Evolutionary conservation across 2,329 filamentous ascomycete species (phyloP).

Genomic region (Fusarium luffae): DNA sequence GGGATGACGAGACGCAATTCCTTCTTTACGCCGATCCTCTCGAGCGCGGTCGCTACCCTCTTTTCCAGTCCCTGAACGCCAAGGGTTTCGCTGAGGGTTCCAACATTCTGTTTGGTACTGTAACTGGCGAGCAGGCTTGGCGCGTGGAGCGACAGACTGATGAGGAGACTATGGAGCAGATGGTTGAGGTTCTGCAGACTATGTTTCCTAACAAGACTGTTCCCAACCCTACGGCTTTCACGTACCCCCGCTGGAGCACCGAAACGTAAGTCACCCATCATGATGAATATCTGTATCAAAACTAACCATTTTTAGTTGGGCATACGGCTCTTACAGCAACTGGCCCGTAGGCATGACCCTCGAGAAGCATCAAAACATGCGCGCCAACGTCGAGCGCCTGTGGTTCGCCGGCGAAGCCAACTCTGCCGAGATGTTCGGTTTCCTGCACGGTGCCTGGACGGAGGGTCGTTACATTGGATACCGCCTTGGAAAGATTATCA

Average conservation of each 20-base stretch:
- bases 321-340: constrained; percentile 73
- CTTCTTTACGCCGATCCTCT: constrained; percentile 59
- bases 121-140: constrained; percentile 49
- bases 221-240: constrained; percentile 69
- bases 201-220: constrained; percentile 70
- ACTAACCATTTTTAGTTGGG: constrained; percentile 48
- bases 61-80: constrained; percentile 72
- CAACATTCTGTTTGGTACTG: constrained; percentile 73
- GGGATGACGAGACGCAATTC: constrained; percentile 59
- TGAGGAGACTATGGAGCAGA: constrained; percentile 65
- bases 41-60: constrained; percentile 59
- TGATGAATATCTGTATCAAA: accelerated
- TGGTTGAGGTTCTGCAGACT: constrained; percentile 65
- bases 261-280: constrained; percentile 33
- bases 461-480: constrained; percentile 64
- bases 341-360: constrained; percentile 73
- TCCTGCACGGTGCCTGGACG: constrained; percentile 70
- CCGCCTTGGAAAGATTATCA: constrained; percentile 50
- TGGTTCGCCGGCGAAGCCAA: constrained; percentile 75
- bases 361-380: constrained; percentile 74
- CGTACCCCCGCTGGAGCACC: constrained; percentile 59
- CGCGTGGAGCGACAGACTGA: constrained; percentile 70
- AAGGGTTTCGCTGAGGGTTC: constrained; percentile 69
- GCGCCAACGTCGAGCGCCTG: constrained; percentile 69
- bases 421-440: constrained; percentile 72